These are phyloP conservation scores for Candida ficus DNA, from an alignment of 805 yeast genomes.

Conservation along the genomic window DNA sequence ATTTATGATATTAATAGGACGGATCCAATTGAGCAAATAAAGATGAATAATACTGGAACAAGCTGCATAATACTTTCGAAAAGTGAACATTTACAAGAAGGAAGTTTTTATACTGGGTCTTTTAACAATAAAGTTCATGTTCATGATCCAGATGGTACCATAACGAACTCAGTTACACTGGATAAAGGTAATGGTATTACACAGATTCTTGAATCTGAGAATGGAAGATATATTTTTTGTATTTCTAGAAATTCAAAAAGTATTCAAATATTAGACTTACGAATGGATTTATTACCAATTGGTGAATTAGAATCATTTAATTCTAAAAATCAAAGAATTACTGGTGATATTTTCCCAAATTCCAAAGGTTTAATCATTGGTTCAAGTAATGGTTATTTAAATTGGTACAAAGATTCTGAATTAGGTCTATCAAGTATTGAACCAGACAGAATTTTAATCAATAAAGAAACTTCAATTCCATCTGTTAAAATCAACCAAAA, in stretches of 20 bases:
- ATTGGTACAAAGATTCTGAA: conserved; percentile 22
- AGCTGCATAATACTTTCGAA: conserved; percentile 15
- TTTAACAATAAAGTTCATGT: conserved; percentile 27
- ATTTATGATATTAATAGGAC: conserved; percentile 28
- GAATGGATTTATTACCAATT: conserved; percentile 25
- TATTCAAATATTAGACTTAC: conserved; percentile 31
- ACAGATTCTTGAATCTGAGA: conserved; percentile 32
- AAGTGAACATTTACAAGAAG: conserved; percentile 12
- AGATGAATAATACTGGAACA: conserved; percentile 15
- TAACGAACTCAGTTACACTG: conserved; percentile 12
- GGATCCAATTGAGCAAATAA: conserved; percentile 14
- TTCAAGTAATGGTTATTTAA: conserved; percentile 16
- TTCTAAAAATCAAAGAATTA: conserved; percentile 20
- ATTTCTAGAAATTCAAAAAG: conserved; percentile 26
- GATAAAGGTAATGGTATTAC: conserved; percentile 27
- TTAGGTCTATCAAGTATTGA: conserved; percentile 11
- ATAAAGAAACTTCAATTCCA: conserved; percentile 10
- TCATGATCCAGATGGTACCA: conserved; percentile 24
- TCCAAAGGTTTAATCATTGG: conserved; percentile 28
- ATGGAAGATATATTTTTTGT: conserved; percentile 32
- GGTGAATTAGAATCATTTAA: conserved; percentile 8
- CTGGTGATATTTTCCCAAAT: conserved; percentile 17
- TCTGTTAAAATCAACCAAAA: conserved; percentile 13
- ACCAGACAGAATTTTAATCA: background rate
- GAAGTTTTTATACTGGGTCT: conserved; percentile 27